Evolutionary conservation across 352 stramenopile species (phyloP), one percentile per base, ranked within the genome.

Genomic region (Pythium phragmiticola): DNA sequence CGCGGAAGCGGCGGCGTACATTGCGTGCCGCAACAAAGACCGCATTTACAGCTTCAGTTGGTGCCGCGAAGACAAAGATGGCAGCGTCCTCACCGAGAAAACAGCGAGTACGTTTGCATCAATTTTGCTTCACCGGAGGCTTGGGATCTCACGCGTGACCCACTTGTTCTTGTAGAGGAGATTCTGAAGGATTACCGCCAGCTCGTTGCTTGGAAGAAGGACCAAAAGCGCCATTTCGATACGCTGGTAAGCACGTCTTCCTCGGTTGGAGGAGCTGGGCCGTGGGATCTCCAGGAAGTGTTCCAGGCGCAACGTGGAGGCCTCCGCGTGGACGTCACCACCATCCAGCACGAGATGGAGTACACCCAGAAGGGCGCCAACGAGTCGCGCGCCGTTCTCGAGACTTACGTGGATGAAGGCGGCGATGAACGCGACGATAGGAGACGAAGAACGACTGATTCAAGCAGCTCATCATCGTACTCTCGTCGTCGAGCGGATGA

Each of bases 11-110:
- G 80, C 84, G 53, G 80, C 76, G 36, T 94, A 87, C 59, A 92
- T 94, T 53, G 76, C 79, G 30, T 90, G 76, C 21, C 80, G 82
- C 53, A 85, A 92, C 67, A 78, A 82, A 37, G 78, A 84, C 50
- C 80, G 84, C 41, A 76, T 88, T n/a, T 94, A 90, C 52, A 87
- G 78, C 56, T 92, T 92, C 47, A 84, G 83, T 33, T 94, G 84
- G 84, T 94, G 84, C 45, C 75, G 65, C 36, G 69, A 81, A 45
- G 73, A 74, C 39, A 34, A 74, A 23, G 72, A 88, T 56, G 78
- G 80, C 36, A 57, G 65, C 3, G 41, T 80, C n/a, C 80, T 94
- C 30, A 90, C 74, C 11, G 81, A 90, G 37, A 80, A 82, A 21
- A 70, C 69, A 74, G 84, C 84, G 11, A 90, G 83, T 92, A 79